A percentile compares a stretch with the other conserved stretches of the same genome.
Conservation (phyloP, 805 yeast genomes). For the Nematodospora valgi region DNA sequence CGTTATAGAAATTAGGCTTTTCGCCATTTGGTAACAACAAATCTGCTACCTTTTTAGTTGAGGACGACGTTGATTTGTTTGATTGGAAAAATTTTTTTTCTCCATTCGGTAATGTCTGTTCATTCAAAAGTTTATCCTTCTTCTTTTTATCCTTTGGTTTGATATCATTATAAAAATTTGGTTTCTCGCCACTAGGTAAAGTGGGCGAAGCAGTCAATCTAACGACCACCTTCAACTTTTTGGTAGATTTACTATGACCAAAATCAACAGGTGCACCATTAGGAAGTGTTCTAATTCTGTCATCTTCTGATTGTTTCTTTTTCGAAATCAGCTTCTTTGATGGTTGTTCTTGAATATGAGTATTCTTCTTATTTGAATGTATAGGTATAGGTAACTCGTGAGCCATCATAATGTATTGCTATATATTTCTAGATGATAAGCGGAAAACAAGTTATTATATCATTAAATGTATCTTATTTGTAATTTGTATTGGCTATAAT, state of each 20-base stretch:
- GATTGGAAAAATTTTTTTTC: too few relatives aligned
- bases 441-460: too few relatives aligned
- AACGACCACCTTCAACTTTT: constrained; percentile 10
- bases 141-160: constrained; percentile 7
- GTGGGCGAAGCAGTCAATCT: constrained; percentile 13
- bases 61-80: constrained; percentile 7
- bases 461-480: too few relatives aligned
- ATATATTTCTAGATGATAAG: too few relatives aligned
- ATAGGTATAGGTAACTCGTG: constrained; percentile 31
- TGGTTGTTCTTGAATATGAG: constrained; percentile 7
- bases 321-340: constrained; percentile 1
- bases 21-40: constrained; percentile 32
- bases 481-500: too few relatives aligned
- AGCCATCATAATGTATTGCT: constrained; percentile 27
- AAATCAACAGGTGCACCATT: constrained; percentile 29
- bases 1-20: constrained; percentile 24
- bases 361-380: constrained; percentile 13
- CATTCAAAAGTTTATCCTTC: constrained; percentile 5
- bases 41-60: too few relatives aligned
- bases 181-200: constrained; percentile 30
- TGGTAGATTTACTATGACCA: constrained; percentile 14
- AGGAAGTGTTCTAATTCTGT: constrained; percentile 21
- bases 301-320: constrained; percentile 9
- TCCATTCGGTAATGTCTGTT: constrained; percentile 4
- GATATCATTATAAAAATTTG: constrained; percentile 19